phyloP scores from a whole-genome alignment of 2,329 filamentous ascomycete species.

The Boeremia lycopersici region DNA sequence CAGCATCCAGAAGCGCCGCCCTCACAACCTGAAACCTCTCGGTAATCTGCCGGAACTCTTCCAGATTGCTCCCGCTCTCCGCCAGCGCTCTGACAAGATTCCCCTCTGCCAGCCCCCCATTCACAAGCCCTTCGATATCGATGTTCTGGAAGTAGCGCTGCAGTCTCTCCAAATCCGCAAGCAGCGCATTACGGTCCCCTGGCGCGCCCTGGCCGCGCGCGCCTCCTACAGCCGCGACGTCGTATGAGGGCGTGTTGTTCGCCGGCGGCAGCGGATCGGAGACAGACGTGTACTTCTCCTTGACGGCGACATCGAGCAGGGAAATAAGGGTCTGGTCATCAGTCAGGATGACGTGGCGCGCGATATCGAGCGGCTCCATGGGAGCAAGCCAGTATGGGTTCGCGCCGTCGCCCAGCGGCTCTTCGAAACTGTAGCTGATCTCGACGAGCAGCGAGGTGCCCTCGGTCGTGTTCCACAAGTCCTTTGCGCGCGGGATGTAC shows the following conservation, averaged over 20 bases:
- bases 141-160: constrained; percentile 38
- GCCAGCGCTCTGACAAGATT: constrained; percentile 27
- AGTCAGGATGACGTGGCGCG: constrained; percentile 78
- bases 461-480: constrained; percentile 84
- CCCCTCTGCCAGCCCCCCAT: constrained; percentile 25
- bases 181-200: constrained; percentile 24
- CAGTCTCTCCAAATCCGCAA: constrained; percentile 32
- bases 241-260: constrained; percentile 45
- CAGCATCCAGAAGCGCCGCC: constrained; percentile 29
- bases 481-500: constrained; percentile 77
- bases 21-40: constrained; percentile 30
- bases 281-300: constrained; percentile 62
- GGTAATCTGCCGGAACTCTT: constrained; percentile 38
- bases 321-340: constrained; percentile 74
- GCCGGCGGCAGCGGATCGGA: constrained; percentile 83
- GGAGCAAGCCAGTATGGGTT: constrained; percentile 40
- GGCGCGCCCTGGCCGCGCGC: constrained; percentile 1
- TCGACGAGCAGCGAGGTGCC: constrained; percentile 71
- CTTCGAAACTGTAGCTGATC: constrained; percentile 61
- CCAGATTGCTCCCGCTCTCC: constrained; percentile 27
- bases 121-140: constrained; percentile 28
- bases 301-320: constrained; percentile 69
- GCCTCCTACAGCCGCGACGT: not conserved
- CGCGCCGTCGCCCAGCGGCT: constrained; percentile 31
- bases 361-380: constrained; percentile 57